Evolutionary conservation across 2,329 filamentous ascomycete genomes (phyloP), one percentile per base, ranked within the genome.

Genomic region (Clarireedia paspali): DNA sequence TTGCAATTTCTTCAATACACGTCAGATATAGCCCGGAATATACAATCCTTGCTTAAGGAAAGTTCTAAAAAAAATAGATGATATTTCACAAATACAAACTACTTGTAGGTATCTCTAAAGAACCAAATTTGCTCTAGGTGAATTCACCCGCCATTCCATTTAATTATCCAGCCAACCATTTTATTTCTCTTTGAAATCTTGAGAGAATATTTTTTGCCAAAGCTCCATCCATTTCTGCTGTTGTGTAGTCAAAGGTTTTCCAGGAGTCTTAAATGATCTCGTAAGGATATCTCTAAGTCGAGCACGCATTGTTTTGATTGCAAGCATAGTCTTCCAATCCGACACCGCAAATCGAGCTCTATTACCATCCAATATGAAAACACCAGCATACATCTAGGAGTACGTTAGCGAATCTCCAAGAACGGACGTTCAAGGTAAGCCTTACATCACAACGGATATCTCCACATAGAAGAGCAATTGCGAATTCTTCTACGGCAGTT

Each of bases 301-400:
- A 2, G 77, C 75, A 20, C 90, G 82, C 53, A 97, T 74, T 5
- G 84, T 82, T 72, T 96, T 96, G 66, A 99, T 74, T n/a, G 87
- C 91, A 38, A 96, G 81, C 78, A 94, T 85, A 0, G 86, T 86
- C 72, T 91, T 95, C 91, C 92, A 97, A 68, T 95, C 88, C 4
- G 84, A 80, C 0, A 95, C 80, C 23, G 87, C 82, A 68, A 97
- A 96, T 49, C 89, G 82, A 49, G 92, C 81, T 30, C 91, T 81
- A 68, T 96, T 95, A 46, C 89, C 88, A 68, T 96, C 94, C 46
- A 99, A 79, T 20, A 90, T 80, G 42, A 96, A 79, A 2, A 96
- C 87, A 14, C 94, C 94, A 0, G 91, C 83, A 68, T 89, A 95
- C 75, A 96, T 82, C 80, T 92, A 51, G 1, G 23, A 23, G 17